A percentile compares a stretch with the other conserved stretches of the same genome.
Conservation (phyloP, 768 basidiomycete species). For the Trametes villosa region DNA sequence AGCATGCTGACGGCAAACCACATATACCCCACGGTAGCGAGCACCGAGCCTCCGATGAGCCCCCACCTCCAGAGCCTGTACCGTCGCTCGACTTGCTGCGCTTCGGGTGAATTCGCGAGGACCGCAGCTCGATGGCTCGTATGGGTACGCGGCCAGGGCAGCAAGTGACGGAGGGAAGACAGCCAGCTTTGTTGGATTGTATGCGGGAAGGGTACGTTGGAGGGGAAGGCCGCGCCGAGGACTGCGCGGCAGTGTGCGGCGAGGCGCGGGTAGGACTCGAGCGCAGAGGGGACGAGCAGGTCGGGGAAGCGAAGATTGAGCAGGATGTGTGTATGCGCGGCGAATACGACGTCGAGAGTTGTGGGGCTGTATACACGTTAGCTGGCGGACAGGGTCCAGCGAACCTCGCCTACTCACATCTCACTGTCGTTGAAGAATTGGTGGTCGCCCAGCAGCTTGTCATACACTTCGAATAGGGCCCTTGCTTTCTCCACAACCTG, state of each 20-base stretch:
- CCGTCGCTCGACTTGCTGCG: conserved; percentile 43
- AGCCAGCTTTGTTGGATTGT: conserved; percentile 12
- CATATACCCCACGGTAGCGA: conserved; percentile 46
- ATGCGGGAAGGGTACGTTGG: conserved; percentile 28
- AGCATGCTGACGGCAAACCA: conserved; percentile 12
- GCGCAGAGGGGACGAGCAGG: conserved; percentile 55
- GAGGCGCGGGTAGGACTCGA: conserved; percentile 63
- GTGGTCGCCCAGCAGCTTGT: conserved; percentile 54
- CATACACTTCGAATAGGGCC: conserved; percentile 59
- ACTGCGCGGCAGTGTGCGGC: conserved; percentile 62
- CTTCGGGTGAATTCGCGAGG: conserved; percentile 25
- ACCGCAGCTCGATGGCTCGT: conserved; percentile 35
- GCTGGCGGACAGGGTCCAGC: conserved; percentile 1
- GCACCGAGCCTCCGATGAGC: conserved; percentile 51
- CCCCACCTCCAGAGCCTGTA: conserved; percentile 56
- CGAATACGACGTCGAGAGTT: conserved; percentile 65
- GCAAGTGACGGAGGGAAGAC: conserved; percentile 44
- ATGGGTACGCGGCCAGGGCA: conserved; percentile 23
- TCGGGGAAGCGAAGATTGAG: conserved; percentile 64
- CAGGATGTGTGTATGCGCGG: conserved; percentile 70
- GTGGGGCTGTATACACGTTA: conserved; percentile 50
- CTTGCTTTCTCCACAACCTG: conserved; percentile 67
- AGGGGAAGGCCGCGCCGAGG: conserved; percentile 36
- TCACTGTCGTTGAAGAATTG: conserved; percentile 44
- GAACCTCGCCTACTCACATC: conserved; percentile 44